These are phyloP conservation scores for Russula emetica DNA, from an alignment of 768 basidiomycete genomes.

Conservation along the genomic window DNA sequence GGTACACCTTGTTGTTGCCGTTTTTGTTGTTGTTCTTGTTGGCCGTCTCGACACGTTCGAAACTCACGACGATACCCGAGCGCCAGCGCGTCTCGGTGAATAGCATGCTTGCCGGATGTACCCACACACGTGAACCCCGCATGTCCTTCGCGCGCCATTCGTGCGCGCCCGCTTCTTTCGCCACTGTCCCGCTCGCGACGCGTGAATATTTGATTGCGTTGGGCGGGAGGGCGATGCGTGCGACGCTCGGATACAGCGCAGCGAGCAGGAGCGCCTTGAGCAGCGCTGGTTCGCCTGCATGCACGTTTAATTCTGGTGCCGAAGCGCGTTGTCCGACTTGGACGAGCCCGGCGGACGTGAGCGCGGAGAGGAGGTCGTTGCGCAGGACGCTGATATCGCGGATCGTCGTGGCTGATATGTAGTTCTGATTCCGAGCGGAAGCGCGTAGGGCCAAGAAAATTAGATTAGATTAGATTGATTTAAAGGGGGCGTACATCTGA, in stretches of 20 bases:
- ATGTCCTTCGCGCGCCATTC: constrained; percentile 83
- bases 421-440: constrained; percentile 52
- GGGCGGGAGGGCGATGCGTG: constrained; percentile 66
- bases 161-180: constrained; percentile 77
- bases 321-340: constrained; percentile 44
- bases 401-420: constrained; percentile 68
- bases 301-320: constrained; percentile 54
- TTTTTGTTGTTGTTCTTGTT: background rate
- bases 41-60: constrained; percentile 73
- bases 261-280: constrained; percentile 82
- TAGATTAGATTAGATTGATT: background rate
- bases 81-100: constrained; percentile 73
- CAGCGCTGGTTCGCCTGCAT: constrained; percentile 65
- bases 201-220: constrained; percentile 80
- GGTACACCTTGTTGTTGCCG: constrained; percentile 55
- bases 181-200: constrained; percentile 76
- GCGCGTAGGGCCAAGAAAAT: too few species aligned
- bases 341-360: constrained; percentile 68
- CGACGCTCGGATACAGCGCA: constrained; percentile 83
- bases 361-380: constrained; percentile 67
- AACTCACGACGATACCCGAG: constrained; percentile 77
- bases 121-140: constrained; percentile 57
- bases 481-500: constrained; percentile 49
- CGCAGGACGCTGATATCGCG: constrained; percentile 77
- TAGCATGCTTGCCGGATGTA: constrained; percentile 78